Evolutionary conservation across 331 rosid genomes (phyloP), one percentile per base, ranked within the genome.

Genomic region (Acacia pycnantha): DNA sequence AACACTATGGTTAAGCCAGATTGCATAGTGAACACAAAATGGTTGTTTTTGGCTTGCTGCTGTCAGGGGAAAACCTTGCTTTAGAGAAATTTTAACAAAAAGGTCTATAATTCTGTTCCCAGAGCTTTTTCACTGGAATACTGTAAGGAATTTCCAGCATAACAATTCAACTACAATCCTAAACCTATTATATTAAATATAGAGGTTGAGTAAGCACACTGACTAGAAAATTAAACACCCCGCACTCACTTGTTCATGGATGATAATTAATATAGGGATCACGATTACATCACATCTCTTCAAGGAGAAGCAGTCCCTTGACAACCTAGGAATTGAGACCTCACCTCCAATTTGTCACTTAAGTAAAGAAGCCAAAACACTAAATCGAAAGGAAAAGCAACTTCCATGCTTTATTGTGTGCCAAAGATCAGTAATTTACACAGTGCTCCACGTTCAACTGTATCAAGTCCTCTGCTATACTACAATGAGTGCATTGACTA

Each of bases 401-500:
- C 27, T 33, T 44, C 64, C 31, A 15, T 56, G 51, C 65, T 29
- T 54, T 44, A 43, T 8, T 43, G 65, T 22, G 53, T 43, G 64
- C 70, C 46, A 51, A 79, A 79, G 82, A 79, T 54, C 15, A 40
- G 70, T 43, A 79, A 54, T 26, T 53, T 66, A 48, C 0, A n/a
- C 41, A 70, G 33, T 53, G 70, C 22, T 65, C 29, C 27, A 37
- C 26, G 19, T 19, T 70, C 44, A 27, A 29, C 27, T 48, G 47
- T 61, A 48, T n/a, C 56, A 48, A 26, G 24, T 14, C 73, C 73
- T 74, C 65, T 29, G 14, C 68, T 66, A 31, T 24, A 40, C 14
- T 15, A 65, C 56, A 37, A 24, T 40, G 21, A 27, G 61, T 29
- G 43, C 40, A 56, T 31, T 68, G 44, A 22, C 31, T 22, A 24